Base-by-base conservation (phyloP, 108 stramenopile species). In the Licmophora abbreviata region DNA sequence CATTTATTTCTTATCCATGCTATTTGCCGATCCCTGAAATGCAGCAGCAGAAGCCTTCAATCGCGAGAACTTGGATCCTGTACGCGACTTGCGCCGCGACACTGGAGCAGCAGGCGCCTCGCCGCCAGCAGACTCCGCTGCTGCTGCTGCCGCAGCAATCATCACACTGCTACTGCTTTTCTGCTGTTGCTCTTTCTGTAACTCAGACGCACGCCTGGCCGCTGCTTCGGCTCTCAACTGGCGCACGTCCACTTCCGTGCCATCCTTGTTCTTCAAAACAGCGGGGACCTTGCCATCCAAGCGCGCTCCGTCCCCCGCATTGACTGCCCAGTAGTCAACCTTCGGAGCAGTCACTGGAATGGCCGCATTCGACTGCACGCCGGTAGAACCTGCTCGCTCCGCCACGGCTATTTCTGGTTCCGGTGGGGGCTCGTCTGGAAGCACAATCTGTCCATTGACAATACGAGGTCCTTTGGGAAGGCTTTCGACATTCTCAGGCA, bases 261-360 rank as follows among this genome's bases (percentile, higher is more conserved):
- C 92, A 18, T 61, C 59, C 29, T 69, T 76, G 51, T 89, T 87
- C 56, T 85, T 87, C 33, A 93, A 49, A 12, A 56, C 50, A n/a
- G 70, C 34, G 0, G 85, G 69, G 17, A 31, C 50, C 49, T 93
- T 93, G 31, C 87, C 92, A 54, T 93, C 92, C 36, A 93, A 58
- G 25, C 92, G 65, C 10, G 82, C 71, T 20, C 85, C 90, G 41
- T 73, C 78, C 33, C 87, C 92, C 2, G 56, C 66, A 55, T 72
- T 66, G 22, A 93, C 54, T 8, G 92, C 92, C 92, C 92, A 93
- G 63, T 93, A 93, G 44, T 86, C 81, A 9, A 85, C 55, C 40
- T 69, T 58, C 4, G 92, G 87, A 18, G 71, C 77, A 38, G 61
- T 51, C 23, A 72, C 69, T 2, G 83, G 67, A 51, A 93, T 83